Base-by-base conservation (phyloP, 768 basidiomycete species). In the Rhizopogon vesiculosus region DNA sequence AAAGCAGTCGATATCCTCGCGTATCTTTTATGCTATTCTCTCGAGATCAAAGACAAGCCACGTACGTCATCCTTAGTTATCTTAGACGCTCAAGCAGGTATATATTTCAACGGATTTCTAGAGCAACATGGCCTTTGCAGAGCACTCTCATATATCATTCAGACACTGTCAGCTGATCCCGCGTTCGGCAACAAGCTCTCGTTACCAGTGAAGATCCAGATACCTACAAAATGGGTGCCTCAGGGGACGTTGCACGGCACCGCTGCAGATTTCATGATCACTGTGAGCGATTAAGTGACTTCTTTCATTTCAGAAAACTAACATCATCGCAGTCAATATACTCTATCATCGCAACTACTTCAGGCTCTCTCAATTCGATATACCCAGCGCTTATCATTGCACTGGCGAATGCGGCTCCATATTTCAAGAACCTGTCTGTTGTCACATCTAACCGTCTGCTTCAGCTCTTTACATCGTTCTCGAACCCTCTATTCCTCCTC, bases 361-460 rank as follows among this genome's bases (percentile, higher is more conserved):
- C 91, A 0, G 93, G 93, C 2, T 68, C 76, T 44, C 75, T 97
- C 38, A 88, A 85, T 62, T 89, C 89, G 3, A 72, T 97, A 18
- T 98, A 98, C 69, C 95, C 95, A 2, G 91, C 97, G 3, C 78
- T 98, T 35, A 85, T 97, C 55, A 95, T 98, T 49, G 83, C 91
- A 0, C 74, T 99, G 33, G 85, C 91, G 12, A 99, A 99, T 69
- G 78, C 83, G 13, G 90, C 94, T 0, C 94, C 96, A 0, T 86
- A 91, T 69, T 82, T 97, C 62, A 87, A 85, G 69, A 82, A 89
- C 60, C 76, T 97, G 19, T 85, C 86, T 41, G 82, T 93, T 46
- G 84, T 86, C 33, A 85, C 93, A 12, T 89, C 93, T 3, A 88
- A 90, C 5, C 81, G 91, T 16, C 78, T 99, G 7, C 68, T 95